phyloP scores from a whole-genome alignment of 2,329 filamentous ascomycete genomes.

The Alternaria infectoria region DNA sequence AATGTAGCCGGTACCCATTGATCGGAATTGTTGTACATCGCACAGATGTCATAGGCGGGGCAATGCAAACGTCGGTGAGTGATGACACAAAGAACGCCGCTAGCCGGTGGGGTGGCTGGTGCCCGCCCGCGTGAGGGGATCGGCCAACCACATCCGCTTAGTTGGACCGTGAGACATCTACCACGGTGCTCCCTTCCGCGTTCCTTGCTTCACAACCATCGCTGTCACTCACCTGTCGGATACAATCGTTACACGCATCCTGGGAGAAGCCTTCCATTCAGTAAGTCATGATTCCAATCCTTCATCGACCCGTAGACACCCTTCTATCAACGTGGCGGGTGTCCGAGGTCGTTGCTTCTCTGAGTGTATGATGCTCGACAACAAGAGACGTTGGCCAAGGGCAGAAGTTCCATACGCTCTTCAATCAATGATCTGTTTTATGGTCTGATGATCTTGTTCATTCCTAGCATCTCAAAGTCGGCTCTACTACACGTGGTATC shows the following conservation, averaged over 20 bases:
- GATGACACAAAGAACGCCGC: constrained; percentile 12
- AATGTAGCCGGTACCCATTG: background rate
- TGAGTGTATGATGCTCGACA: background rate
- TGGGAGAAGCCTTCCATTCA: background rate
- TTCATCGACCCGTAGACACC: background rate
- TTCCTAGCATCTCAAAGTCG: background rate
- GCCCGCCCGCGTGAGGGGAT: constrained; percentile 2
- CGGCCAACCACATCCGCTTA: constrained; percentile 21
- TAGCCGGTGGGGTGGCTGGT: constrained; percentile 9
- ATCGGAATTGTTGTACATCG: background rate
- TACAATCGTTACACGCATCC: background rate
- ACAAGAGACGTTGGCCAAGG: background rate
- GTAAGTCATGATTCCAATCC: background rate
- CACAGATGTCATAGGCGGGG: constrained; percentile 6
- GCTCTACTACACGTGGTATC: background rate
- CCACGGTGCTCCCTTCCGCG: constrained; percentile 3
- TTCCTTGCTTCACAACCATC: background rate
- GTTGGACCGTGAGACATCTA: constrained; percentile 8
- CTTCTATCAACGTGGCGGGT: background rate
- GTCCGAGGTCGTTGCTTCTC: background rate
- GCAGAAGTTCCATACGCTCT: background rate
- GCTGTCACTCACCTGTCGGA: background rate
- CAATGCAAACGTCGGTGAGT: constrained; percentile 10
- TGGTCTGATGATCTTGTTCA: background rate
- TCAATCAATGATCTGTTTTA: background rate